Percentiles rank a stretch among this genome's conserved stretches.
phyloP scores from a whole-genome alignment of 2,329 filamentous ascomycete genomes.

The Annulohypoxylon truncatum region DNA sequence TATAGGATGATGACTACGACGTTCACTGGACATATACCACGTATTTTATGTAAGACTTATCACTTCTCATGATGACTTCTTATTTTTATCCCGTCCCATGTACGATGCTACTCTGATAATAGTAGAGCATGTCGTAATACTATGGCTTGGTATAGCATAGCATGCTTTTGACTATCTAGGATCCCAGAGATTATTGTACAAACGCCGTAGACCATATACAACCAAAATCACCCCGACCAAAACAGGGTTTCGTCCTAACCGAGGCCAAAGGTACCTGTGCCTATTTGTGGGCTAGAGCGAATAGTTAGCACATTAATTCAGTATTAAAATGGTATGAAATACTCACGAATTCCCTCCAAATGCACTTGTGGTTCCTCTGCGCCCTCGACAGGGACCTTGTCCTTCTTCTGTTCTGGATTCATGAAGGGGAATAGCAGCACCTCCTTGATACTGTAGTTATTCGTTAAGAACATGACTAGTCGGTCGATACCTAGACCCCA shows the following conservation, averaged over 20 bases:
- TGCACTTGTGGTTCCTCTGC: conserved; percentile 39
- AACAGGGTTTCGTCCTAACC: background rate
- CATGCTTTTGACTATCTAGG: background rate
- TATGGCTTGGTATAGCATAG: background rate
- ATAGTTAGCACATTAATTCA: conserved; percentile 7
- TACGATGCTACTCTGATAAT: conserved; percentile 1
- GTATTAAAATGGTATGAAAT: background rate
- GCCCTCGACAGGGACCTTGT: conserved; percentile 24
- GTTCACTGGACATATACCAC: conserved; percentile 29
- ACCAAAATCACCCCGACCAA: background rate
- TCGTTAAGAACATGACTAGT: conserved; percentile 93
- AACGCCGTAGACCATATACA: conserved; percentile 24
- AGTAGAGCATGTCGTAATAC: background rate
- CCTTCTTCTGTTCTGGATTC: conserved; percentile 63
- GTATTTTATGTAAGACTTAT: conserved; percentile 40
- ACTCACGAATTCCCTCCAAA: conserved; percentile 41
- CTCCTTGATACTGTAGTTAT: conserved; percentile 97
- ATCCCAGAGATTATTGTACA: conserved; percentile 26
- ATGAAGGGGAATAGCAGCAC: conserved; percentile 97
- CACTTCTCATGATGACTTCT: conserved; percentile 27
- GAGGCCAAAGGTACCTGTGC: background rate
- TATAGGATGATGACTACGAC: conserved; percentile 13
- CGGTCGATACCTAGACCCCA: conserved; percentile 91
- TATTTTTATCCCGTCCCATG: background rate
- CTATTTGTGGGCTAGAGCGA: conserved; percentile 36